Evolutionary conservation across 75 land plant species (phyloP).

Genomic region (Selaginella tamariscina): DNA sequence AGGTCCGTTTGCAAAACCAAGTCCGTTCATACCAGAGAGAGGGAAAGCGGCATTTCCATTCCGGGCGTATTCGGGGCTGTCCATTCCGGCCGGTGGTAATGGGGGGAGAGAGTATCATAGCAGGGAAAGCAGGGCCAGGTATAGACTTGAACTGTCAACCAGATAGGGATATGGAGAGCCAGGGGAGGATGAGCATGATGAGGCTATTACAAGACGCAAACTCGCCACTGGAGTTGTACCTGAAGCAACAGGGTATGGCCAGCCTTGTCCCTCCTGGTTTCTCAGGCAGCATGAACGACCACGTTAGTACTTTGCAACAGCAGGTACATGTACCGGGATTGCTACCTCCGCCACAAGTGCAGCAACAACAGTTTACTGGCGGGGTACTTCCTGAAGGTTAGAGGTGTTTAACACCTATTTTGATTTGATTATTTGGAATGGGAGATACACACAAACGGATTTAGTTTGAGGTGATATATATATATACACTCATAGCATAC

Average conservation of each 20-base stretch:
- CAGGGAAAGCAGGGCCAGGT: constrained; percentile 43
- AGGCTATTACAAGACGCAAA: constrained; percentile 48
- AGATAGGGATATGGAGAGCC: constrained; percentile 38
- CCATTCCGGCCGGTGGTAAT: not conserved
- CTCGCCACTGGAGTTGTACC: constrained; percentile 41
- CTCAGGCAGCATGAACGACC: no score
- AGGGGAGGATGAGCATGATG: constrained; percentile 37
- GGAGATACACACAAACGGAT: no score
- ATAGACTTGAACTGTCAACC: constrained; percentile 90
- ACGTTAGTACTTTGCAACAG: no score
- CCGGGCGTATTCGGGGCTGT: constrained; percentile 4
- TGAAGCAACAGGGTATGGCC: constrained; percentile 46
- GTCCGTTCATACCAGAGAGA: constrained; percentile 21
- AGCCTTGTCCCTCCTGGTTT: constrained; percentile 18
- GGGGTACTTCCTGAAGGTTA: no score
- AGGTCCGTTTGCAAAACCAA: not conserved
- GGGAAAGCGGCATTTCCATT: constrained; percentile 18
- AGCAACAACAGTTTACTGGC: no score
- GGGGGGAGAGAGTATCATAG: constrained; percentile 5
- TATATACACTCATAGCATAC: no score
- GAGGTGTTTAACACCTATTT: no score
- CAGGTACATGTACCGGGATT: no score
- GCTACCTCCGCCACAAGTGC: no score
- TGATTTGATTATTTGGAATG: no score
- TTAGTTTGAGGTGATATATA: no score